Base-by-base conservation (phyloP, 2,329 filamentous ascomycete genomes). In the Pyrenophora teres region DNA sequence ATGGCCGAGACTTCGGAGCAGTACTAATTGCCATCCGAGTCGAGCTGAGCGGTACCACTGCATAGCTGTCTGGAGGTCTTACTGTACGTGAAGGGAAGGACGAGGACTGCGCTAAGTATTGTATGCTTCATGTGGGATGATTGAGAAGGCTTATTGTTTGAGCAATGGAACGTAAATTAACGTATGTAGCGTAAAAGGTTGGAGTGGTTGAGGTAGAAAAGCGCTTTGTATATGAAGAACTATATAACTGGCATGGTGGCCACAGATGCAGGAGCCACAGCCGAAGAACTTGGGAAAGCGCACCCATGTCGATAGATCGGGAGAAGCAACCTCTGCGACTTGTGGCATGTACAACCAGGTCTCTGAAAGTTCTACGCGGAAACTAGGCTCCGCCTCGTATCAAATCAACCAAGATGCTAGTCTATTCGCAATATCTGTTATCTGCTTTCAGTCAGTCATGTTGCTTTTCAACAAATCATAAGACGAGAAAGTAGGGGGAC, bases 1-100 rank as follows among this genome's bases (percentile, higher is more conserved):
- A 92, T 87, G 41, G 85, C 82, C 50, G 81, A 74, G 50, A 91
- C 86, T 33, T 80, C 67, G 50, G 84, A 78, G 72, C 87, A 89
- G 75, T 87, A 90, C 76, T 75, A 86, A 72, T 89, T 90, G 54
- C 83, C 83, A 19, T 70, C 67, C 49, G 77, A 70, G 13, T 60
- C 49, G 6, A 46, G 72, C 52, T 50, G 54, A 13, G 69, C 68
- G 13, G 60, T 70, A 23, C 65, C 67, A n/a, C 59, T 46, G 49
- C 72, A 76, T 18, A 70, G 64, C 46, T 76, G 67, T 4, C 56
- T 65, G 12, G 64, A 43, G 1, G 68, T 71, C 41, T 62, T 67
- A 49, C 65, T 57, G 49, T 59, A 47, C 10, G 55, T 57, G 21
- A 62, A 41, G 9, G 49, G 46, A 6, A 59, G 15, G 23, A 60